phyloP scores from a whole-genome alignment of 352 stramenopile genomes.

The Pythium vanterpoolii region DNA sequence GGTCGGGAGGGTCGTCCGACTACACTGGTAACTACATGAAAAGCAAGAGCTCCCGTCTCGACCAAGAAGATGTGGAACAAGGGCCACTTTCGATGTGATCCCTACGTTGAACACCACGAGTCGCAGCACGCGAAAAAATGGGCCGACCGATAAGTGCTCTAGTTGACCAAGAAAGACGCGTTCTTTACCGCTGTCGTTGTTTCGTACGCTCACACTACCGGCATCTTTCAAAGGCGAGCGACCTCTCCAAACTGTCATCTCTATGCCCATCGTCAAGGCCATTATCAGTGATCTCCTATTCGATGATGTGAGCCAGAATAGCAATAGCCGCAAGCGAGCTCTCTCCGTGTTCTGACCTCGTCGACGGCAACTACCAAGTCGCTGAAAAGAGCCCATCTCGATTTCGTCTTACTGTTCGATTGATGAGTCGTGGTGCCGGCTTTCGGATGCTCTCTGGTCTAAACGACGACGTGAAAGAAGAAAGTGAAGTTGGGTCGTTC shows the following conservation, averaged over 20 bases:
- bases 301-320: neutral
- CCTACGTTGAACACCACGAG: neutral
- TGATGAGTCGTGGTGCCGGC: slow-evolving; percentile 11
- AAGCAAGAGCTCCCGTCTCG: neutral
- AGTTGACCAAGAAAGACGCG: neutral
- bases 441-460: slow-evolving; percentile 17
- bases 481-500: neutral
- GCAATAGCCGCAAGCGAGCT: neutral
- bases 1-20: neutral
- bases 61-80: too few relatives aligned
- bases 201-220: neutral
- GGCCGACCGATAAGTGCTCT: neutral
- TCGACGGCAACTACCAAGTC: slow-evolving; percentile 5
- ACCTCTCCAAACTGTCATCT: neutral
- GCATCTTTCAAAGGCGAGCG: neutral
- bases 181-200: neutral
- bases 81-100: too few relatives aligned
- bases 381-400: slow-evolving; percentile 14
- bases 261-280: neutral
- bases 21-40: neutral
- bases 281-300: slow-evolving; percentile 4
- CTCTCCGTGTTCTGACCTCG: neutral
- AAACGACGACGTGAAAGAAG: slow-evolving; percentile 8
- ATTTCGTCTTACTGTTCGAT: slow-evolving; percentile 17
- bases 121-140: neutral